Evolutionary conservation across 2,329 filamentous ascomycete species (phyloP).

Genomic region (Cyclaneusma minus): DNA sequence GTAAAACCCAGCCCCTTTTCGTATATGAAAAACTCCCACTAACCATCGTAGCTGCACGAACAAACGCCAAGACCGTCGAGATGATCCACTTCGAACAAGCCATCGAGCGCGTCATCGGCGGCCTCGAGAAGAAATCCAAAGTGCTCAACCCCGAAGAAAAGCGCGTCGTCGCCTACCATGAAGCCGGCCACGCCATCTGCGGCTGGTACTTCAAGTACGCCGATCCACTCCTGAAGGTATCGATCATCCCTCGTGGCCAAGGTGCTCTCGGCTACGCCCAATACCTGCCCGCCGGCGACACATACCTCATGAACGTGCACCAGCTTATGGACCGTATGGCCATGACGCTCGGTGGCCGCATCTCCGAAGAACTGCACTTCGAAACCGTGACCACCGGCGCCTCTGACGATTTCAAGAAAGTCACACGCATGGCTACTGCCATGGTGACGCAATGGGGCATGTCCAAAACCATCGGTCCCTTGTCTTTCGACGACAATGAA

Average conservation of each 20-base stretch:
- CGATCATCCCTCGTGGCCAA: conserved; percentile 91
- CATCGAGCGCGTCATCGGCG: conserved; percentile 92
- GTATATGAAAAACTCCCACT: conserved; percentile 16
- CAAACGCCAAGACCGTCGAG: conserved; percentile 62
- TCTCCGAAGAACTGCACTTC: conserved; percentile 94
- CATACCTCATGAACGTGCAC: conserved; percentile 87
- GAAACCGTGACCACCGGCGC: conserved; percentile 90
- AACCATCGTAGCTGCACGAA: conserved; percentile 57
- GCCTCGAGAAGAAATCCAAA: conserved; percentile 91
- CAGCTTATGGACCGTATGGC: conserved; percentile 99
- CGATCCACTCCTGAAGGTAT: conserved; percentile 95
- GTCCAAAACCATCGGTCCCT: conserved; percentile 82
- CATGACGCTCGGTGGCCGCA: conserved; percentile 92
- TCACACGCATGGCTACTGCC: conserved; percentile 83
- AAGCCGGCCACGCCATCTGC: conserved; percentile 95
- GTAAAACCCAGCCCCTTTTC: conserved; percentile 17
- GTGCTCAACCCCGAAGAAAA: conserved; percentile 91
- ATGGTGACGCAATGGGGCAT: conserved; percentile 99
- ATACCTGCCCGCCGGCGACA: conserved; percentile 82
- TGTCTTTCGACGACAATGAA: conserved; percentile 77
- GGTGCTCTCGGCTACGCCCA: conserved; percentile 92
- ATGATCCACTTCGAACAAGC: conserved; percentile 94
- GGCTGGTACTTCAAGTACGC: conserved; percentile 95
- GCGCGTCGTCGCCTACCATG: conserved; percentile 91
- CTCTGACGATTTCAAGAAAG: conserved; percentile 96